phyloP scores from a whole-genome alignment of 2,329 filamentous ascomycete genomes.

The Alternaria solani region DNA sequence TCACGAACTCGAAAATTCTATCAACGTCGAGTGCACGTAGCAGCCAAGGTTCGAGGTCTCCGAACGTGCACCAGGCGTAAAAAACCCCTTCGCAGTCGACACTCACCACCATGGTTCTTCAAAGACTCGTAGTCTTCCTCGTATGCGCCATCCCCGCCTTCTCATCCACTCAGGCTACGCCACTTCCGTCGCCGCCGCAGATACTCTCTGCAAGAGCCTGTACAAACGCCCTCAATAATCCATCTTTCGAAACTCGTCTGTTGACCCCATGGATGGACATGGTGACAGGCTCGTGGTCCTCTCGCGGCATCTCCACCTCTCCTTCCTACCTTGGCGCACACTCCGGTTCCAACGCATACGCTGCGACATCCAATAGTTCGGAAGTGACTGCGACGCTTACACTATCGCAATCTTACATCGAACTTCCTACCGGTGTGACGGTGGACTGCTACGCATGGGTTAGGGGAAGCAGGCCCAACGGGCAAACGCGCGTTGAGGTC shows the following conservation, averaged over 20 bases:
- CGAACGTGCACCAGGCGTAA: neutral
- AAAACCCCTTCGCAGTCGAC: neutral
- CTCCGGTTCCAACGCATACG: constrained; percentile 17
- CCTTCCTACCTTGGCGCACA: neutral
- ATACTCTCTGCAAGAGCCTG: constrained; percentile 12
- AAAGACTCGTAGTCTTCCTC: neutral
- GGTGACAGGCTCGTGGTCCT: constrained; percentile 26
- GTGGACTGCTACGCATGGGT: constrained; percentile 28
- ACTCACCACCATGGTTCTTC: neutral
- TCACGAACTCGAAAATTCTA: neutral
- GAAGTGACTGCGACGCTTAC: constrained; percentile 17
- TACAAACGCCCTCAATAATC: constrained; percentile 27
- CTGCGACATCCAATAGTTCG: constrained; percentile 21
- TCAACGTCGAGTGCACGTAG: neutral
- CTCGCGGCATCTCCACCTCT: constrained; percentile 9
- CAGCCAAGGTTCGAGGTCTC: neutral
- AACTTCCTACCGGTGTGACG: neutral
- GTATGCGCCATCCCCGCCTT: neutral
- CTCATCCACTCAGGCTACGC: neutral
- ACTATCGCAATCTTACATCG: constrained; percentile 24
- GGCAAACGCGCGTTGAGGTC: constrained; percentile 23
- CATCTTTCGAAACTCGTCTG: constrained; percentile 25
- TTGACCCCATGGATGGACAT: constrained; percentile 25
- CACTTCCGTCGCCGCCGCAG: neutral
- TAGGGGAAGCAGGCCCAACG: constrained; percentile 4